Evolutionary conservation across 768 basidiomycete genomes (phyloP).

Genomic region (Megacollybia marginata): DNA sequence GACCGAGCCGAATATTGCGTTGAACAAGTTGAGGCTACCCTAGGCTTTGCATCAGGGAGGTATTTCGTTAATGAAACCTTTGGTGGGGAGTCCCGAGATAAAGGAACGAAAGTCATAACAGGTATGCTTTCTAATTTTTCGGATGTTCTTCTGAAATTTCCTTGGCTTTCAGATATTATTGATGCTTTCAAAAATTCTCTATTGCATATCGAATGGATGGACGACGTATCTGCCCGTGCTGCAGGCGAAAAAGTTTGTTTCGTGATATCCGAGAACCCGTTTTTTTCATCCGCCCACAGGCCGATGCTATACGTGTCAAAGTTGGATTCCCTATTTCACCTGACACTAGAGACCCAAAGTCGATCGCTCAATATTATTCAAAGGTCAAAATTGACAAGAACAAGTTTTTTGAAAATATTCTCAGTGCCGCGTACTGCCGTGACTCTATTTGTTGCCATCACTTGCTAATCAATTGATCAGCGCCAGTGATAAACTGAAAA

Average conservation of each 20-base stretch:
- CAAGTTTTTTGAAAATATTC: constrained; percentile 81
- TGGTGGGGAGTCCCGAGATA: constrained; percentile 66
- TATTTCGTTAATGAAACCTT: constrained; percentile 87
- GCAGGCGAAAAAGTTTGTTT: constrained; percentile 69
- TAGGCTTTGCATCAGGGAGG: constrained; percentile 88
- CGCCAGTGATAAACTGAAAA: constrained; percentile 35
- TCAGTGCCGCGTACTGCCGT: constrained; percentile 44
- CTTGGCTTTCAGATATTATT: constrained; percentile 55
- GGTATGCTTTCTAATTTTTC: constrained; percentile 31
- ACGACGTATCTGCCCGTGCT: constrained; percentile 67
- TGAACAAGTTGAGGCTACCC: constrained; percentile 54
- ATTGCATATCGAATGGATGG: constrained; percentile 83
- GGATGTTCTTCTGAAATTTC: not conserved
- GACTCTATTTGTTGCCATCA: constrained; percentile 1
- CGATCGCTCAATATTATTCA: constrained; percentile 69
- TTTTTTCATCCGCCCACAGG: constrained; percentile 31
- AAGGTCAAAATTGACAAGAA: constrained; percentile 55
- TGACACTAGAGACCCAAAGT: constrained; percentile 61
- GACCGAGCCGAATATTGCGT: constrained; percentile 85
- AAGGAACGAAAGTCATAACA: constrained; percentile 77
- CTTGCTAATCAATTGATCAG: constrained; percentile 24
- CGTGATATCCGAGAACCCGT: not conserved
- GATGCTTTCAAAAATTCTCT: constrained; percentile 77
- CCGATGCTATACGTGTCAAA: constrained; percentile 78
- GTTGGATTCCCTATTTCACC: constrained; percentile 91